Conservation (phyloP, 345 rosid genomes). For the Kandelia obovata region DNA sequence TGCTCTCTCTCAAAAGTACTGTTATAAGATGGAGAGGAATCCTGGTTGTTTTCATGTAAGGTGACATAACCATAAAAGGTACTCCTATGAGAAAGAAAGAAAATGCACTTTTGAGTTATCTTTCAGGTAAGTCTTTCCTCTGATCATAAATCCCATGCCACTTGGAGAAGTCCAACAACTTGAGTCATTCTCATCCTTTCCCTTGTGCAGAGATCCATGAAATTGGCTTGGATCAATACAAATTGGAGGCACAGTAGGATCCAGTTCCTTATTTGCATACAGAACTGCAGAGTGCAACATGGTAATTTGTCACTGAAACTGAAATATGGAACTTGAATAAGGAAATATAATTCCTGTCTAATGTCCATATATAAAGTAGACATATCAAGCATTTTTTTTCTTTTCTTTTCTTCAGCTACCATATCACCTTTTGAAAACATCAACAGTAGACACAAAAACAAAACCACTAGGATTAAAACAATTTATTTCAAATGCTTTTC, state of each 20-base stretch:
- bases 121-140: slow-evolving; percentile 89
- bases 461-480: neutral
- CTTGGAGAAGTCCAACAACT: slow-evolving; percentile 89
- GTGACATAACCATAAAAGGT: neutral
- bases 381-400: neutral
- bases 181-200: slow-evolving; percentile 57
- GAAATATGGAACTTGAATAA: neutral
- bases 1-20: neutral
- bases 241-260: slow-evolving; percentile 44
- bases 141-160: slow-evolving; percentile 84
- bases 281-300: slow-evolving; percentile 53
- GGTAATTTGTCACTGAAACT: neutral
- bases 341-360: neutral
- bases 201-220: slow-evolving; percentile 57
- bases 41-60: neutral
- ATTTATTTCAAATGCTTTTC: neutral
- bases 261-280: slow-evolving; percentile 61
- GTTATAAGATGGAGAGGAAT: neutral
- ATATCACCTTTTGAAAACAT: neutral
- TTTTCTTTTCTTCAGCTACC: neutral
- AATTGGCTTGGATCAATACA: slow-evolving; percentile 53
- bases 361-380: too few relatives aligned
- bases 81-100: neutral
- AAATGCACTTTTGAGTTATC: slow-evolving; percentile 69
- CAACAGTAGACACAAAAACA: neutral